Evolutionary conservation across 2,329 filamentous ascomycete genomes (phyloP).

Genomic region (Raffaelea albimanens): DNA sequence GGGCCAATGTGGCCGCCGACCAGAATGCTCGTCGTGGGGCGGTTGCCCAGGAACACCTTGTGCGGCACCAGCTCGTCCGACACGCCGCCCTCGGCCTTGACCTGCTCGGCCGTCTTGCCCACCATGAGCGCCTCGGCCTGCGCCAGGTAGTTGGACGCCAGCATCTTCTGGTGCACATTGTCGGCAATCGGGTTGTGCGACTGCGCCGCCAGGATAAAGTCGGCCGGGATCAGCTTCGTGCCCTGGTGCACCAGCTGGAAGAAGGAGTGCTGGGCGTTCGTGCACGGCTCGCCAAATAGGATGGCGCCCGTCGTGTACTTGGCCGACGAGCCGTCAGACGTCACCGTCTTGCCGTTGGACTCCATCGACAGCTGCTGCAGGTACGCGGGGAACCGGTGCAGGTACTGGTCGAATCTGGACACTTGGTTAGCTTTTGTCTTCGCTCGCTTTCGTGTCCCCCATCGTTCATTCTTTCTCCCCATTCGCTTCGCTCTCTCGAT

Average conservation of each 20-base stretch:
- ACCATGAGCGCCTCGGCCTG: slow-evolving; percentile 88
- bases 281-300: slow-evolving; percentile 95
- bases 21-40: slow-evolving; percentile 90
- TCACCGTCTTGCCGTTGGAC: slow-evolving; percentile 97
- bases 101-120: slow-evolving; percentile 73
- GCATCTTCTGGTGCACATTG: slow-evolving; percentile 94
- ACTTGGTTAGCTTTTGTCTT: no score
- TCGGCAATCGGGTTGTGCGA: slow-evolving; percentile 91
- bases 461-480: no score
- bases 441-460: no score
- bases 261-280: slow-evolving; percentile 99
- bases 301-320: slow-evolving; percentile 97
- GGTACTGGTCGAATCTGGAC: slow-evolving; percentile 99
- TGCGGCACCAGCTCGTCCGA: slow-evolving; percentile 76
- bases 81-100: slow-evolving; percentile 61
- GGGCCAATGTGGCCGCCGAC: slow-evolving; percentile 87
- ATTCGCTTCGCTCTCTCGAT: no score
- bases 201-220: slow-evolving; percentile 94
- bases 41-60: slow-evolving; percentile 98
- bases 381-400: slow-evolving; percentile 97
- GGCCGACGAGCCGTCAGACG: slow-evolving; percentile 76
- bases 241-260: slow-evolving; percentile 99
- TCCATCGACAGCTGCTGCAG: slow-evolving; percentile 99
- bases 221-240: slow-evolving; percentile 95
- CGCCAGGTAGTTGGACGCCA: slow-evolving; percentile 85